phyloP scores from a whole-genome alignment of 2,329 filamentous ascomycete genomes.

The Aspergillus viridinutans region DNA sequence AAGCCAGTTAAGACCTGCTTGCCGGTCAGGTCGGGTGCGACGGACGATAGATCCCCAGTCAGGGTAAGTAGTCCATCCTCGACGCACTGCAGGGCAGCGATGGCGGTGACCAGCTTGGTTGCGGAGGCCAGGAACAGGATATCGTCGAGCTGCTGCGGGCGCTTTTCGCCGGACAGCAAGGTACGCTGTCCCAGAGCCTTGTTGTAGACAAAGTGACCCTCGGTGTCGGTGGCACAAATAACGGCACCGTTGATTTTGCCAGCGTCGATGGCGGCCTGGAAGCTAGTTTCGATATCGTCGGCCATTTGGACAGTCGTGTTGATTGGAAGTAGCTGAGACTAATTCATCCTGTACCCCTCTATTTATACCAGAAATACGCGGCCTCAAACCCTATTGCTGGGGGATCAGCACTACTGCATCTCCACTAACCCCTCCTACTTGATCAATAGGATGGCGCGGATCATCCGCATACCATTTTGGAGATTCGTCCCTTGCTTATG shows the following conservation, averaged over 20 bases:
- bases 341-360: background rate
- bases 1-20: conserved; percentile 49
- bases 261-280: conserved; percentile 41
- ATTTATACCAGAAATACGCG: background rate
- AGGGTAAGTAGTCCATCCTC: conserved; percentile 49
- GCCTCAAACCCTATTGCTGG: too few relatives aligned
- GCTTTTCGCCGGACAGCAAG: conserved; percentile 39
- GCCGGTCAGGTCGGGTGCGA: conserved; percentile 48
- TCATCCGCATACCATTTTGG: too few relatives aligned
- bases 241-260: conserved; percentile 45
- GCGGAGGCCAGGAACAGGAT: conserved; percentile 22
- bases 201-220: conserved; percentile 40
- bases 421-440: too few relatives aligned
- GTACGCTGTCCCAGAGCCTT: conserved; percentile 39
- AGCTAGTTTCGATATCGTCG: conserved; percentile 34
- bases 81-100: conserved; percentile 54
- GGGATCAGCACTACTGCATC: too few relatives aligned
- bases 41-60: conserved; percentile 41
- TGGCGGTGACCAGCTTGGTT: conserved; percentile 48
- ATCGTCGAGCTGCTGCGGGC: conserved; percentile 28
- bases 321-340: background rate
- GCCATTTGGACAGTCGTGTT: conserved; percentile 6
- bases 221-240: conserved; percentile 39
- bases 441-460: too few relatives aligned
- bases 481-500: too few relatives aligned